Percentiles rank a stretch among this genome's conserved stretches.
These are phyloP conservation scores for Fusarium brevicatenulatum DNA, from an alignment of 2,329 filamentous ascomycete species.

Conservation along the genomic window DNA sequence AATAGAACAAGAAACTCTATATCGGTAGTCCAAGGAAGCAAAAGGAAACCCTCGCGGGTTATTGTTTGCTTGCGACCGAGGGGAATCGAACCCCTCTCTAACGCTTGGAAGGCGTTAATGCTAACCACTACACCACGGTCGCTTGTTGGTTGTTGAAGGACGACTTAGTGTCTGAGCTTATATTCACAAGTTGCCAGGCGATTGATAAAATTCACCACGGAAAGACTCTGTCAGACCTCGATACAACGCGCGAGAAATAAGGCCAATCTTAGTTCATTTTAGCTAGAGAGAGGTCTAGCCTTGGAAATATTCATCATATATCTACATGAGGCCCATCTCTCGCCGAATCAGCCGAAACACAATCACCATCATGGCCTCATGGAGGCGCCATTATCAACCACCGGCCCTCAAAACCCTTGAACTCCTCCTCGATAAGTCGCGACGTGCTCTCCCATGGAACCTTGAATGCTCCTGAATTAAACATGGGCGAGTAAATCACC, in stretches of 20 bases:
- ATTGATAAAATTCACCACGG: fast-evolving
- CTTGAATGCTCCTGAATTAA: constrained; percentile 34
- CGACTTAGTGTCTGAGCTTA: fast-evolving
- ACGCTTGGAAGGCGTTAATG: constrained; percentile 31
- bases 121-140: constrained; percentile 31
- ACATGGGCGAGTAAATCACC: constrained; percentile 33
- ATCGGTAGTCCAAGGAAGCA: fast-evolving
- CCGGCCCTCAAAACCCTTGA: constrained; percentile 15
- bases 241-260: background rate
- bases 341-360: background rate
- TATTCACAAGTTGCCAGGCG: fast-evolving
- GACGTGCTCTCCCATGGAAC: constrained; percentile 31
- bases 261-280: fast-evolving
- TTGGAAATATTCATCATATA: fast-evolving
- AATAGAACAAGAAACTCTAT: fast-evolving
- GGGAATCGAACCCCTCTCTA: constrained; percentile 32
- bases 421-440: constrained; percentile 23
- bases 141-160: background rate
- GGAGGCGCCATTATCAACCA: constrained; percentile 39
- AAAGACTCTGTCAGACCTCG: fast-evolving
- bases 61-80: constrained; percentile 2
- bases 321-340: background rate
- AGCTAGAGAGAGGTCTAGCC: fast-evolving
- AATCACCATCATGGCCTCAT: background rate
- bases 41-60: background rate